A percentile compares a stretch with the other conserved stretches of the same genome.
These are phyloP conservation scores for Fraxinus pennsylvanica DNA, from an alignment of 257 asterid species.

Conservation along the genomic window DNA sequence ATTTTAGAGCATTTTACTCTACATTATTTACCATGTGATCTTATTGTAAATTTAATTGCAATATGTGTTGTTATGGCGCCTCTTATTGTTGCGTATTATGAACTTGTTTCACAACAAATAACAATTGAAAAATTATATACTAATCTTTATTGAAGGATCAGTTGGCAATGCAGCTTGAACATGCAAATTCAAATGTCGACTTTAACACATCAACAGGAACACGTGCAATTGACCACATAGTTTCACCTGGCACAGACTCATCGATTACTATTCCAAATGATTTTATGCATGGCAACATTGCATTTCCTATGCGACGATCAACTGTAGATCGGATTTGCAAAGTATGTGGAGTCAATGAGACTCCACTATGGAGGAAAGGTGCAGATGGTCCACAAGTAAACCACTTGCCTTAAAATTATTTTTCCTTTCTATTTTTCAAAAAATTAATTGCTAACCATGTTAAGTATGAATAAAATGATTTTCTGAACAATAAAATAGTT, in stretches of 20 bases:
- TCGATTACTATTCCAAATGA: neutral
- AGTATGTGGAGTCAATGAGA: slow-evolving; percentile 4
- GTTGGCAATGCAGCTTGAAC: neutral
- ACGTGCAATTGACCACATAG: neutral
- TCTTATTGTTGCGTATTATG: neutral
- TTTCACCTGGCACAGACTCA: neutral
- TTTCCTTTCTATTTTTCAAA: neutral
- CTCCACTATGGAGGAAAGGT: slow-evolving; percentile 51
- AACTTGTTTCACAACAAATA: neutral
- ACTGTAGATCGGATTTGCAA: slow-evolving; percentile 2
- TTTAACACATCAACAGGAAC: neutral
- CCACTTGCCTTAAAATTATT: neutral
- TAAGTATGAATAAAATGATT: neutral
- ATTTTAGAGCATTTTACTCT: no score
- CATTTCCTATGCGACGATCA: neutral
- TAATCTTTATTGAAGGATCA: no score
- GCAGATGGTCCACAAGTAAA: slow-evolving; percentile 32
- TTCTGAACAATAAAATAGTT: neutral
- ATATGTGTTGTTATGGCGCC: neutral
- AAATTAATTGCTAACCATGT: neutral
- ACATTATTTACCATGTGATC: no score
- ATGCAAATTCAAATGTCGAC: neutral
- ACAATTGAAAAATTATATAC: neutral
- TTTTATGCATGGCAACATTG: neutral
- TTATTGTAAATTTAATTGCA: neutral